phyloP scores from a whole-genome alignment of 2,329 filamentous ascomycete species.

The Fusarium goolgardi region DNA sequence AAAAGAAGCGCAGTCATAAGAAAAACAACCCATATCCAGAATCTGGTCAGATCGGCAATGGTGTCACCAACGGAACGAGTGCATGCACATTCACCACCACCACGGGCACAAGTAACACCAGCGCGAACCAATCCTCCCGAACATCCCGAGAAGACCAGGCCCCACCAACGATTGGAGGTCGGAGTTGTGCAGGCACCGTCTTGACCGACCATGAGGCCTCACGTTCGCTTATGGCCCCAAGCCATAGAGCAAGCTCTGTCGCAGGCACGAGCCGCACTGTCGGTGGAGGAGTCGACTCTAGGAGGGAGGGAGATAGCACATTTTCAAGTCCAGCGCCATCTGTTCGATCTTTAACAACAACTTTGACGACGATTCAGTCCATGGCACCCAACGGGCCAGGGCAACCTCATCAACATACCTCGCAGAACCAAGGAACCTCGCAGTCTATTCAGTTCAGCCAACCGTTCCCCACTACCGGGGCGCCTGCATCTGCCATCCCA shows the following conservation, averaged over 20 bases:
- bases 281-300: slow-evolving; percentile 73
- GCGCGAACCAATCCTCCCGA: slow-evolving; percentile 69
- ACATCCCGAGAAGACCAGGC: slow-evolving; percentile 69
- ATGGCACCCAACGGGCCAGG: slow-evolving; percentile 66
- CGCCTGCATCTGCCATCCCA: slow-evolving; percentile 78
- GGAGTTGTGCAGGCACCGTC: slow-evolving; percentile 81
- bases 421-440: slow-evolving; percentile 54
- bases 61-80: slow-evolving; percentile 56
- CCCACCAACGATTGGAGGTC: slow-evolving; percentile 71
- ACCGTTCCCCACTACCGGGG: slow-evolving; percentile 70
- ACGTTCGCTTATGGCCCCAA: slow-evolving; percentile 79
- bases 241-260: slow-evolving; percentile 73
- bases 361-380: slow-evolving; percentile 87
- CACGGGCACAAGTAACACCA: slow-evolving; percentile 62
- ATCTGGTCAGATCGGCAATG: slow-evolving; percentile 69
- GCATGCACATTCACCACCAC: slow-evolving; percentile 67
- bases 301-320: slow-evolving; percentile 78
- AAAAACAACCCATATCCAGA: slow-evolving; percentile 96
- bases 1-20: slow-evolving; percentile 69
- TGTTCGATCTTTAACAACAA: slow-evolving; percentile 83
- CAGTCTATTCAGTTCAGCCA: slow-evolving; percentile 72
- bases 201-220: slow-evolving; percentile 85
- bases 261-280: slow-evolving; percentile 80
- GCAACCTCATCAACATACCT: slow-evolving; percentile 50
- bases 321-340: slow-evolving; percentile 87